Conservation (phyloP, 2,329 filamentous ascomycete species). For the Fusarium decemcellulare region DNA sequence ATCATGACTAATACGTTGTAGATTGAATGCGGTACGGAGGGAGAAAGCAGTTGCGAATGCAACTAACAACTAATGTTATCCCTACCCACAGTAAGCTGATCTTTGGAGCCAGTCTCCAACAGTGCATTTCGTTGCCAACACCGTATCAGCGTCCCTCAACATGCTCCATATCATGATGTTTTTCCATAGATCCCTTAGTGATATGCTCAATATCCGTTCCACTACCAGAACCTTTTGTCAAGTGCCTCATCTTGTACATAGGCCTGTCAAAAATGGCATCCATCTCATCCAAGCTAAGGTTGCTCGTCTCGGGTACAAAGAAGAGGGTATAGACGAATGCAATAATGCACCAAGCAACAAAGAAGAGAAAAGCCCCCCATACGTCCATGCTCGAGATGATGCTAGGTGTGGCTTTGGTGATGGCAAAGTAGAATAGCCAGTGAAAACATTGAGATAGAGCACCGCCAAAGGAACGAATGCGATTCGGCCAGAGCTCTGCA, state of each 20-base stretch:
- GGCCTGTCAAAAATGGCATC: conserved; percentile 52
- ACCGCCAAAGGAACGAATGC: conserved; percentile 20
- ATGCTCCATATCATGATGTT: too few species aligned
- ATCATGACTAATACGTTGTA: too few species aligned
- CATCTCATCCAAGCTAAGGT: conserved; percentile 56
- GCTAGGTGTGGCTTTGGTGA: conserved; percentile 52
- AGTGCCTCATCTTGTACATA: conserved; percentile 3
- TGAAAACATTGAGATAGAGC: conserved; percentile 44
- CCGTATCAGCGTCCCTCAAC: too few species aligned
- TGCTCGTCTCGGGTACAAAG: conserved; percentile 56
- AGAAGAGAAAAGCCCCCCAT: conserved; percentile 57
- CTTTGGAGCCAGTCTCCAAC: too few species aligned
- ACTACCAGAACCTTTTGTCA: not conserved
- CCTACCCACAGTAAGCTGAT: too few species aligned
- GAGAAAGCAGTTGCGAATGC: too few species aligned
- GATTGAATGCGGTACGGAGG: too few species aligned
- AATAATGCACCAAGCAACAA: conserved; percentile 55
- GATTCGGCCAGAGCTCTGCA: conserved; percentile 29
- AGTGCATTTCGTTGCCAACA: too few species aligned
- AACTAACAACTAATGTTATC: too few species aligned
- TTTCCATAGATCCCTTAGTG: too few species aligned
- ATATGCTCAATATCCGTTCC: not conserved
- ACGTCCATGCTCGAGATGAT: conserved; percentile 52
- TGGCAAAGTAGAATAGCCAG: conserved; percentile 57
- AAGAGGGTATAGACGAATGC: conserved; percentile 56